These are phyloP conservation scores for Oldenlandia corymbosa DNA, from an alignment of 257 asterid genomes.

Conservation along the genomic window DNA sequence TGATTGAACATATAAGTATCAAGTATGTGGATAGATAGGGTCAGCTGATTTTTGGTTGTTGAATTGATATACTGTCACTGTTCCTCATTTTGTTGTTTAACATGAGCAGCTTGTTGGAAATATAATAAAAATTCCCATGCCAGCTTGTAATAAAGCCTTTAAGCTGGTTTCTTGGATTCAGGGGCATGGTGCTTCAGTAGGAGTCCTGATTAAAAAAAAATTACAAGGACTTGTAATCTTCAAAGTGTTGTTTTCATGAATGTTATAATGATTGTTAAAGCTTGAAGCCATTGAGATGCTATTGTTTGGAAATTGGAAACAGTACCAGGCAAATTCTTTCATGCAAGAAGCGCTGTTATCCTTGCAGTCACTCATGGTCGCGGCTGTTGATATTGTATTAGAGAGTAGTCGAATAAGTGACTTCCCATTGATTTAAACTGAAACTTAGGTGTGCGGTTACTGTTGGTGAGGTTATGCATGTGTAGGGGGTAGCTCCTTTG, in stretches of 20 bases:
- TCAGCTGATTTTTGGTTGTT: background rate
- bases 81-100: background rate
- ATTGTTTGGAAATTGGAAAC: background rate
- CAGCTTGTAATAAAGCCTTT: background rate
- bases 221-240: background rate
- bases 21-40: background rate
- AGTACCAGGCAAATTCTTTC: background rate
- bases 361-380: background rate
- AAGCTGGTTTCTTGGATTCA: background rate
- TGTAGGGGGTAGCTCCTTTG: background rate
- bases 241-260: background rate
- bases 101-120: background rate
- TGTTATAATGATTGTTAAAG: background rate
- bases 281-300: background rate
- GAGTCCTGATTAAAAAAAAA: background rate
- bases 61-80: background rate
- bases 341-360: background rate
- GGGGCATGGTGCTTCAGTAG: conserved; percentile 1
- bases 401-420: no score
- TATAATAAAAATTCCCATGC: background rate
- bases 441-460: background rate
- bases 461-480: background rate
- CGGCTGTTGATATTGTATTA: background rate
- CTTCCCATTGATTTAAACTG: background rate
- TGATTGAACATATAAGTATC: background rate